Evolutionary conservation across 768 basidiomycete species (phyloP).

Genomic region (Astraeus odoratus): DNA sequence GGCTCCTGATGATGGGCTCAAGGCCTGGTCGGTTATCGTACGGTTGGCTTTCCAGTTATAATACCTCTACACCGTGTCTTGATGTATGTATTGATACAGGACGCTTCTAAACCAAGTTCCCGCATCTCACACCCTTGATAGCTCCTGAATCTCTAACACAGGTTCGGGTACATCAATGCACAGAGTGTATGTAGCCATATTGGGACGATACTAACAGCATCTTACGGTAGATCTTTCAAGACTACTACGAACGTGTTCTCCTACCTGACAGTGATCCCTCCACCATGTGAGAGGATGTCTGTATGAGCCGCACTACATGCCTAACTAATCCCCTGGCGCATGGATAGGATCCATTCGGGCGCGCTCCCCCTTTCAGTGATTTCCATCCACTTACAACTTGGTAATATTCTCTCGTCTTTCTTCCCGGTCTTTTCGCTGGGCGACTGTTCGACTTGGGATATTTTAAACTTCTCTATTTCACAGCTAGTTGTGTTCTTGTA

Average conservation of each 20-base stretch:
- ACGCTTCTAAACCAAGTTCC: conserved; percentile 32
- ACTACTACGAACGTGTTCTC: conserved; percentile 54
- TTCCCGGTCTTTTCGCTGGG: conserved; percentile 57
- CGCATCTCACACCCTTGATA: background rate
- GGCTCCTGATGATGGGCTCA: conserved; percentile 24
- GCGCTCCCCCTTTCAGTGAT: background rate
- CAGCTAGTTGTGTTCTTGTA: conserved; percentile 45
- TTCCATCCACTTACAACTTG: background rate
- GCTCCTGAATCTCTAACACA: conserved; percentile 9
- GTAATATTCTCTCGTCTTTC: conserved; percentile 57
- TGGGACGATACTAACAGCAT: background rate
- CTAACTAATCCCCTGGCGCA: conserved; percentile 37
- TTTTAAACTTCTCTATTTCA: conserved; percentile 43
- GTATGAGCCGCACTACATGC: background rate
- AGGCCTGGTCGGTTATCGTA: conserved; percentile 26
- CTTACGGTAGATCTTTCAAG: conserved; percentile 62
- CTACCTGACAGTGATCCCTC: conserved; percentile 48
- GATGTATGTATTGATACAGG: conserved; percentile 12
- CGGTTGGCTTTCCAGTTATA: conserved; percentile 11
- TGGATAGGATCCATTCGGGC: conserved; percentile 79
- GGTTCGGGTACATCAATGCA: conserved; percentile 65
- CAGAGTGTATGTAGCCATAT: conserved; percentile 54
- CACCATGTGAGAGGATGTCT: conserved; percentile 41
- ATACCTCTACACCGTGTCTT: background rate
- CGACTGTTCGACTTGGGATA: conserved; percentile 71